A percentile compares a stretch with the other conserved stretches of the same genome.
Conservation (phyloP, 169 alveolate genomes). For the Cryptosporidium sp. region DNA sequence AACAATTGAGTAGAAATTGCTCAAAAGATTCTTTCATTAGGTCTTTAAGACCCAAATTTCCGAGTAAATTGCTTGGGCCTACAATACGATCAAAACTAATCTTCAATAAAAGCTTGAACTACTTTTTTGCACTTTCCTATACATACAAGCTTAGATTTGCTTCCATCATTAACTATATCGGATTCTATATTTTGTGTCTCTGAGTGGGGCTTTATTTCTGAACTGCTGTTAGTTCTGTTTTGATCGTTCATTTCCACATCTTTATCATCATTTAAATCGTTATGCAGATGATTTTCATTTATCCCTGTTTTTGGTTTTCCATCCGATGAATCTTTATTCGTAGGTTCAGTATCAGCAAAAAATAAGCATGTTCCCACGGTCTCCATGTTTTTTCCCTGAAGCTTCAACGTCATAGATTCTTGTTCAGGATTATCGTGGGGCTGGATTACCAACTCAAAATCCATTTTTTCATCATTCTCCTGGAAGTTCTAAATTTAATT, state of each 20-base stretch:
- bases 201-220: neutral
- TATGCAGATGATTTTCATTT: neutral
- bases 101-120: conserved; percentile 46
- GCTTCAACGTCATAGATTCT: conserved; percentile 18
- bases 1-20: neutral
- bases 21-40: neutral
- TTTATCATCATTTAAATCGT: neutral
- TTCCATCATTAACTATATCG: neutral
- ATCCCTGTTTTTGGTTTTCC: neutral
- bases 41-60: neutral
- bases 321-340: neutral
- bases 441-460: conserved; percentile 9
- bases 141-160: conserved; percentile 14
- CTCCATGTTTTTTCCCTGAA: conserved; percentile 46
- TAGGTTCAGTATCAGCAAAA: neutral
- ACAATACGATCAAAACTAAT: neutral
- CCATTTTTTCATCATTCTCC: conserved; percentile 1
- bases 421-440: conserved; percentile 10
- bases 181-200: neutral
- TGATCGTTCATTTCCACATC: neutral
- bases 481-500: conserved; percentile 5
- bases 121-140: conserved; percentile 55
- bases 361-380: conserved; percentile 70
- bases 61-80: neutral
- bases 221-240: neutral